phyloP scores from a whole-genome alignment of 2,329 filamentous ascomycete genomes.

The Verticillium isaacii region DNA sequence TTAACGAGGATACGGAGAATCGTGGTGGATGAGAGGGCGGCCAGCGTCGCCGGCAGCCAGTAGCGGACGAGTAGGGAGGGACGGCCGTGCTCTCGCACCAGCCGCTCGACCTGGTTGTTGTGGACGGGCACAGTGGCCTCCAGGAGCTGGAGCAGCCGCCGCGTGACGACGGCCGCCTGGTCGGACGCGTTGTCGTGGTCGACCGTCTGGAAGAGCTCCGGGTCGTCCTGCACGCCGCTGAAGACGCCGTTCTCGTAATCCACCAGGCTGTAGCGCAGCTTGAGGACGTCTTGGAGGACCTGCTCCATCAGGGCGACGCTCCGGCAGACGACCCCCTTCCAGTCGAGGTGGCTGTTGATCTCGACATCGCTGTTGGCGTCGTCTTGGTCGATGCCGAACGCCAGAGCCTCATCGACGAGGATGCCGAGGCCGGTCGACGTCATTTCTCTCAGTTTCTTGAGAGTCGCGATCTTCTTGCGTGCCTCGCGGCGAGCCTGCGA shows the following conservation, averaged over 20 bases:
- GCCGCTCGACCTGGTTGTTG: constrained; percentile 44
- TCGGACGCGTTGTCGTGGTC: constrained; percentile 38
- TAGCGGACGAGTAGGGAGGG: constrained; percentile 75
- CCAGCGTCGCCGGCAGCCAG: constrained; percentile 72
- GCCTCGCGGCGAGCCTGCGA: constrained; percentile 72
- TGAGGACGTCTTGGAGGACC: constrained; percentile 68
- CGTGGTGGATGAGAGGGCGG: constrained; percentile 80
- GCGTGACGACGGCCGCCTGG: constrained; percentile 57
- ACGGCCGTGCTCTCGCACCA: constrained; percentile 64
- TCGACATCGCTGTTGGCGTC: constrained; percentile 47
- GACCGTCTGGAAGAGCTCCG: constrained; percentile 49
- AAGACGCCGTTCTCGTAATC: constrained; percentile 66
- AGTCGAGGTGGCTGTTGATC: constrained; percentile 41
- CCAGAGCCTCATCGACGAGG: constrained; percentile 79
- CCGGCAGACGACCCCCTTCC: constrained; percentile 70
- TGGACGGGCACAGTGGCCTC: constrained; percentile 63
- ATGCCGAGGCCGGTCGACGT: constrained; percentile 84
- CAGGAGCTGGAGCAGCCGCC: constrained; percentile 66
- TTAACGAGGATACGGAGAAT: constrained; percentile 75
- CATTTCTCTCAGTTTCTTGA: constrained; percentile 71
- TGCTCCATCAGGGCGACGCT: constrained; percentile 84
- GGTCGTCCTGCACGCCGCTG: constrained; percentile 55
- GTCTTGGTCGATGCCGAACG: constrained; percentile 55
- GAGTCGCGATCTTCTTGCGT: constrained; percentile 63
- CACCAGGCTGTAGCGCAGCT: constrained; percentile 55